Percentiles rank a stretch among this genome's conserved stretches.
phyloP scores from a whole-genome alignment of 2,329 filamentous ascomycete species.

The Claviceps arundinis region DNA sequence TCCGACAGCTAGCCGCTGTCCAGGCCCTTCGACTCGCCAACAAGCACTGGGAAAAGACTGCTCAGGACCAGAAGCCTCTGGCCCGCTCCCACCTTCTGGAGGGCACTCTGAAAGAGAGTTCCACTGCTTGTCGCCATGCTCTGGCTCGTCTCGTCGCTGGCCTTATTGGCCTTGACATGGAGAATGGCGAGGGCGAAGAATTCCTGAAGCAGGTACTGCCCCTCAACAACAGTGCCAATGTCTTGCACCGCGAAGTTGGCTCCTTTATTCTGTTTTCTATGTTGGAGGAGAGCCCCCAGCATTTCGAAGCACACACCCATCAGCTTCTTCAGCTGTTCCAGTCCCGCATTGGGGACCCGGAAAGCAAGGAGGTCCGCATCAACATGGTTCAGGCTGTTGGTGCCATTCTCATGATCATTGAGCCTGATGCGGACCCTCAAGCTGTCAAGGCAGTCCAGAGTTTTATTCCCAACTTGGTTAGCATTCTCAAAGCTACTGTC shows the following conservation, averaged over 20 bases:
- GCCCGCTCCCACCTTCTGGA: conserved; percentile 76
- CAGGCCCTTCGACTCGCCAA: conserved; percentile 71
- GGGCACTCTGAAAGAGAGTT: conserved; percentile 67
- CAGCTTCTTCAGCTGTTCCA: conserved; percentile 74
- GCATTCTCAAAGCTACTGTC: conserved; percentile 74
- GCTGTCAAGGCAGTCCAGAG: conserved; percentile 63
- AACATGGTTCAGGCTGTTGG: conserved; percentile 89
- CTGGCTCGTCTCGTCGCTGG: conserved; percentile 77
- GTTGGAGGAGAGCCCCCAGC: conserved; percentile 73
- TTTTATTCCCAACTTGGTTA: conserved; percentile 77
- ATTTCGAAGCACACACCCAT: conserved; percentile 67
- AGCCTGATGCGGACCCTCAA: conserved; percentile 70
- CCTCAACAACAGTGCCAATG: conserved; percentile 61
- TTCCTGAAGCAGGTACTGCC: conserved; percentile 68
- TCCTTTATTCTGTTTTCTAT: conserved; percentile 90
- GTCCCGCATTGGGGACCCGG: conserved; percentile 77
- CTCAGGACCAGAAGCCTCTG: conserved; percentile 62
- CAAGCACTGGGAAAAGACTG: conserved; percentile 73
- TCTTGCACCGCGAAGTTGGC: conserved; percentile 75
- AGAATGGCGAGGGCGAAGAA: conserved; percentile 62
- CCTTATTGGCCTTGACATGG: conserved; percentile 73
- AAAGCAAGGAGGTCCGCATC: conserved; percentile 84
- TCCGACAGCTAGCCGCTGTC: conserved; percentile 84
- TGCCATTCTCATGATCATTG: conserved; percentile 73
- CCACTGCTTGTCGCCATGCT: conserved; percentile 67